Base-by-base conservation (phyloP, 768 basidiomycete genomes). In the Tulasnella sp. region DNA sequence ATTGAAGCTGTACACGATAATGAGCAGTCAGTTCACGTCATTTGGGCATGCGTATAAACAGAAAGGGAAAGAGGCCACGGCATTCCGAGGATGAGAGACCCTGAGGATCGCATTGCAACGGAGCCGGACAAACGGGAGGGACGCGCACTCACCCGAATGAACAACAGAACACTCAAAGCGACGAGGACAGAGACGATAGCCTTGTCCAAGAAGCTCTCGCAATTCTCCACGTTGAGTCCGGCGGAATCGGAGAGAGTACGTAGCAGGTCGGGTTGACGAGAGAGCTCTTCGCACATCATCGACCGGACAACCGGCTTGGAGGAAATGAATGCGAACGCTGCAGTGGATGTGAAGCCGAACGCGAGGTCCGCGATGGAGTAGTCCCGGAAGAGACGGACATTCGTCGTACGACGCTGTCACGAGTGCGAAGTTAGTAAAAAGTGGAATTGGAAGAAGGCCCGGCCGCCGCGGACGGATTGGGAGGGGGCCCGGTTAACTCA, bases 321-420 rank as follows among this genome's bases (percentile, higher is more conserved):
- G 2, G 91, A 88, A 10, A 87, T 88, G 83, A 92, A 92, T 9
- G 89, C 89, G 75, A 88, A 88, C 44, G 91, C 77, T 21, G 88
- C 83, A 16, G 92, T 89, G 58, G 89, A 88, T 77, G 93, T 86
- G 8, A 90, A 87, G 84, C 90, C 90, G 85, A 93, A 92, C 4
- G 89, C 88, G 83, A 94, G 91, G 85, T 94, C 93, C 75, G 92
- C 93, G 81, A 93, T 90, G 78, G 93, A 90, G 81, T 92, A 94
- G 86, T 93, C 93, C 81, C 93, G 91, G 86, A 94, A 95, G 82
- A 95, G 91, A 77, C 92, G 92, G 75, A 95, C 90, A 81, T 91
- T 89, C 0, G 90, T 86, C 5, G 91, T 87, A 80, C 89, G 89
- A 83, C 87, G 89, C 93, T 94, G 81, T 24, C 34, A n/a, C 27